Percentiles rank a stretch among this genome's conserved stretches.
phyloP scores from a whole-genome alignment of 768 basidiomycete genomes.

The Suillus brevipes region DNA sequence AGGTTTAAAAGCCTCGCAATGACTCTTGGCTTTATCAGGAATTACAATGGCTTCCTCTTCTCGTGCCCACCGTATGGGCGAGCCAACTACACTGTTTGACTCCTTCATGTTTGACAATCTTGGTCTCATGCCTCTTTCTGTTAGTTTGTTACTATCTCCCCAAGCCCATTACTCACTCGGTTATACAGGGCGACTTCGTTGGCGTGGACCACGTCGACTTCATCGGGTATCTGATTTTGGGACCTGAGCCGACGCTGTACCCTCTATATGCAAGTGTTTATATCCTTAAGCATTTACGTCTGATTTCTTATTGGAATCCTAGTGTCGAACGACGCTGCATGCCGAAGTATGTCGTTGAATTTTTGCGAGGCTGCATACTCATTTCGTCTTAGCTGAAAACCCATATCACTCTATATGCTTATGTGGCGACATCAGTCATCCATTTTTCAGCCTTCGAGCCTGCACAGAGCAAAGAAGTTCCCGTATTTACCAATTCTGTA shows the following conservation, averaged over 20 bases:
- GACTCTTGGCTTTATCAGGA: no score
- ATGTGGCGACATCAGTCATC: not conserved
- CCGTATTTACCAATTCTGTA: not conserved
- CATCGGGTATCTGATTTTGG: not conserved
- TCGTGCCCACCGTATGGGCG: not conserved
- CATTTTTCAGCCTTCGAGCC: not conserved
- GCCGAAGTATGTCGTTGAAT: not conserved
- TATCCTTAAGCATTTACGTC: not conserved
- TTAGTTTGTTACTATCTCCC: not conserved
- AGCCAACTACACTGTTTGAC: not conserved
- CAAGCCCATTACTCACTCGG: not conserved
- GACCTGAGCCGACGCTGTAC: not conserved
- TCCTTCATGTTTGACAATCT: not conserved
- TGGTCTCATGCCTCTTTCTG: not conserved
- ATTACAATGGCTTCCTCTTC: not conserved
- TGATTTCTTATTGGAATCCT: not conserved
- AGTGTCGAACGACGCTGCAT: not conserved
- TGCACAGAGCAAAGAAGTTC: not conserved
- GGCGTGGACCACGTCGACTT: not conserved
- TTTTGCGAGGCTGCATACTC: not conserved
- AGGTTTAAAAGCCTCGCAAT: no score
- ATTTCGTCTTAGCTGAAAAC: not conserved
- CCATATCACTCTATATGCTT: not conserved
- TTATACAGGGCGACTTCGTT: not conserved
- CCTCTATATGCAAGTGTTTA: not conserved